Conservation (phyloP, 1,139 yeast genomes). For the Suhomyces atakaporum region DNA sequence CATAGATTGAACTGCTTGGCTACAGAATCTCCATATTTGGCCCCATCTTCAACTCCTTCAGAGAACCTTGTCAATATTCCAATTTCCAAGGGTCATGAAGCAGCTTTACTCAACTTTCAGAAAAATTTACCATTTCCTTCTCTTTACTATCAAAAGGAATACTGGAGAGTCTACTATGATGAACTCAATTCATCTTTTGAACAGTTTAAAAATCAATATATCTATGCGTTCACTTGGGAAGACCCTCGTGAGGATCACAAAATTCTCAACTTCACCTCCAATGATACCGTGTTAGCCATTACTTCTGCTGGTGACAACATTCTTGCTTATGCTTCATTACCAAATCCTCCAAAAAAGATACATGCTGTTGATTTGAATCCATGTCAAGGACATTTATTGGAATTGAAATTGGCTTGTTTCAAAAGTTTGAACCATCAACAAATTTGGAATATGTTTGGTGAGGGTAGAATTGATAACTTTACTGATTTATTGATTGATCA, state of each 20-base stretch:
- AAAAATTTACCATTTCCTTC: conserved; percentile 78
- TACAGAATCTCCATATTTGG: conserved; percentile 78
- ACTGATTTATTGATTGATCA: conserved; percentile 47
- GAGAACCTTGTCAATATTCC: conserved; percentile 1
- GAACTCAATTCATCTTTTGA: conserved; percentile 66
- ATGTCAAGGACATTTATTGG: conserved; percentile 76
- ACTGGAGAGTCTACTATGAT: conserved; percentile 80
- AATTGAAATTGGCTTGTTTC: conserved; percentile 73
- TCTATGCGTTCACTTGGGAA: conserved; percentile 89
- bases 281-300: conserved; percentile 77
- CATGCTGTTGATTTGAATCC: conserved; percentile 89
- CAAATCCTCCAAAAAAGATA: conserved; percentile 70
- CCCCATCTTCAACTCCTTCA: conserved; percentile 46
- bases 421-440: conserved; percentile 56
- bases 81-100: conserved; percentile 72
- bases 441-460: conserved; percentile 75
- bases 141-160: conserved; percentile 70
- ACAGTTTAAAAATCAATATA: conserved; percentile 76
- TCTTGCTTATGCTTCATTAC: conserved; percentile 69
- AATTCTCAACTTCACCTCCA: conserved; percentile 58
- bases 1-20: conserved; percentile 71
- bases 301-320: conserved; percentile 87
- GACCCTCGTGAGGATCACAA: conserved; percentile 80
- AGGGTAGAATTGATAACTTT: conserved; percentile 62
- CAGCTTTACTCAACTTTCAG: conserved; percentile 61